Evolutionary conservation across 2,329 filamentous ascomycete species (phyloP).

Genomic region (Bisporella sp.): DNA sequence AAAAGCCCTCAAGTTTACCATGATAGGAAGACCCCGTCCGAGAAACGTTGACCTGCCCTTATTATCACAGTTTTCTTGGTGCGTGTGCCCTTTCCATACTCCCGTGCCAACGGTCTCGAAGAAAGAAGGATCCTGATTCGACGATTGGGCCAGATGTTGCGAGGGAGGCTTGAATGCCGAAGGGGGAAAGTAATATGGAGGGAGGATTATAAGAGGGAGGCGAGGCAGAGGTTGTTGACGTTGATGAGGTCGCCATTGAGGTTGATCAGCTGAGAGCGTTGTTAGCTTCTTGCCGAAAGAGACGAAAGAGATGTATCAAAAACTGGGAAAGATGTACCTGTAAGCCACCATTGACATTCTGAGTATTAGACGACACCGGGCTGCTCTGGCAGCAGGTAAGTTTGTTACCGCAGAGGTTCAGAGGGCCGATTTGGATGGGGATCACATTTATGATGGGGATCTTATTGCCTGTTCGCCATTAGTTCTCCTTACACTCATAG

Average conservation of each 20-base stretch:
- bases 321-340: background rate
- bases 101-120: too few relatives aligned
- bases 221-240: background rate
- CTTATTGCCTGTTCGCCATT: background rate
- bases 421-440: background rate
- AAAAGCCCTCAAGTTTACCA: too few relatives aligned
- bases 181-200: background rate
- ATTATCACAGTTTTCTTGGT: too few relatives aligned
- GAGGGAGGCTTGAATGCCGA: too few relatives aligned
- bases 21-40: too few relatives aligned
- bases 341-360: background rate
- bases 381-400: background rate
- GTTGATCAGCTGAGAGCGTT: background rate
- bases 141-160: too few relatives aligned
- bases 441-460: background rate
- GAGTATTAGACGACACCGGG: background rate
- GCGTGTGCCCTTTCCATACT: too few relatives aligned
- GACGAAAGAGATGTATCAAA: too few relatives aligned
- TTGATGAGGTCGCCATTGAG: background rate
- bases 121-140: too few relatives aligned
- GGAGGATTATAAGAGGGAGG: background rate
- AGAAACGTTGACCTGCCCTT: too few relatives aligned
- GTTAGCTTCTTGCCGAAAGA: too few relatives aligned
- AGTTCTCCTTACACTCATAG: too few relatives aligned
- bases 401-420: background rate